Percentiles rank a stretch among this genome's conserved stretches.
These are phyloP conservation scores for Quercus tomentella DNA, from an alignment of 331 rosid species.

Conservation along the genomic window DNA sequence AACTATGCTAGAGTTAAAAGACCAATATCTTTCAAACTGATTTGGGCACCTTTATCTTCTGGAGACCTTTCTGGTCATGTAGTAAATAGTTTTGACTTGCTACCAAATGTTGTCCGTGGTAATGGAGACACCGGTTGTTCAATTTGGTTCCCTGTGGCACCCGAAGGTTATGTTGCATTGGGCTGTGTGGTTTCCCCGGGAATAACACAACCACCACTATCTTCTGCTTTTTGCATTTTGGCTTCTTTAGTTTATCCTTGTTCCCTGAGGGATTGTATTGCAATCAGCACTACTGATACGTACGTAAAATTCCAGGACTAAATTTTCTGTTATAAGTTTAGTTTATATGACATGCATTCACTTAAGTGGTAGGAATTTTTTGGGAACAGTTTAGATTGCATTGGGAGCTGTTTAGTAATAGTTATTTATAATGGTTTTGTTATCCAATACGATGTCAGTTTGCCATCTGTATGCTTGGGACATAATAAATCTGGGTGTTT, in stretches of 20 bases:
- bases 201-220: constrained; percentile 62
- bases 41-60: constrained; percentile 70
- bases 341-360: neutral
- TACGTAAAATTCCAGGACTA: constrained; percentile 36
- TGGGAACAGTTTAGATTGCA: neutral
- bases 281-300: constrained; percentile 50
- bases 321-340: constrained; percentile 6
- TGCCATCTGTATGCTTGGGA: neutral
- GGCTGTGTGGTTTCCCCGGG: constrained; percentile 86
- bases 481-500: neutral
- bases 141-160: constrained; percentile 96
- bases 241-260: constrained; percentile 74
- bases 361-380: neutral
- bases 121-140: constrained; percentile 52
- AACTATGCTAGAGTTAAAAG: constrained; percentile 66
- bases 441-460: neutral
- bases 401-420: neutral
- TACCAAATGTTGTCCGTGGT: constrained; percentile 12
- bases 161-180: constrained; percentile 84
- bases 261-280: constrained; percentile 75
- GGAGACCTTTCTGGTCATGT: constrained; percentile 27
- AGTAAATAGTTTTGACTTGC: constrained; percentile 23
- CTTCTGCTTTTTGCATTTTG: constrained; percentile 74
- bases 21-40: constrained; percentile 68
- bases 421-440: neutral